Evolutionary conservation across 129 eudicot genomes (phyloP), one percentile per base, ranked within the genome.

Genomic region (Apium graveolens): DNA sequence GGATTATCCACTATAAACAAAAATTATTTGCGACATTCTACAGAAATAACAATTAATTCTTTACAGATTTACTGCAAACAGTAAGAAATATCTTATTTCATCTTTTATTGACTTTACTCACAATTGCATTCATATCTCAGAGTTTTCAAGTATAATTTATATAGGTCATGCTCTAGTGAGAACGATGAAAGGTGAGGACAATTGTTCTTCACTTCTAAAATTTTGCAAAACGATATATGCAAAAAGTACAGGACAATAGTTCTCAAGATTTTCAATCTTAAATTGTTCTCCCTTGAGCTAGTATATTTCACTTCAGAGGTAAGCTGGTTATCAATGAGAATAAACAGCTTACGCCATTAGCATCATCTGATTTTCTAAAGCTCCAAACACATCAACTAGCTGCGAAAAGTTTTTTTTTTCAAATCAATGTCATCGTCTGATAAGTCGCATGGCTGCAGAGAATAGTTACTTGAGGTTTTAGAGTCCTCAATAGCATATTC

Each of bases 371-470:
- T 82, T 91, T 95, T 70, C 98, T 87, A 68, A 95, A 84, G 38
- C 96, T 96, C 70, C 88, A 96, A 78, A 88, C 88, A 75, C 92
- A 88, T 95, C 97, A 81, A 90, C 84, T 84, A 95, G 85, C 82
- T 91, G 97, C 5, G 94, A 74, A 70, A 91, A 84, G 29, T 88
- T 91, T 72, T 82, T 35, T 1, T 87, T 82, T 88, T 88, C 81
- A 91, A 84, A 80, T 91, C 97, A 27, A 87, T 53, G 79, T 89
- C 96, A 78, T 95, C 97, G 82, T 95, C 96, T 31, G 91, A 70
- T 68, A 95, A 84, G 87, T 95, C 98, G 80, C 91, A 91, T 8
- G 98, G 97, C 86, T 90, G 96, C 73, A 95, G 81, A 41, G 96
- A 90, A 24, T 94, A 86, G 84, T 84, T 96, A 71, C 91, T 91